A percentile compares a stretch with the other conserved stretches of the same genome.
Evolutionary conservation across 257 asterid species (phyloP).

Genomic region (Scutellaria baicalensis): DNA sequence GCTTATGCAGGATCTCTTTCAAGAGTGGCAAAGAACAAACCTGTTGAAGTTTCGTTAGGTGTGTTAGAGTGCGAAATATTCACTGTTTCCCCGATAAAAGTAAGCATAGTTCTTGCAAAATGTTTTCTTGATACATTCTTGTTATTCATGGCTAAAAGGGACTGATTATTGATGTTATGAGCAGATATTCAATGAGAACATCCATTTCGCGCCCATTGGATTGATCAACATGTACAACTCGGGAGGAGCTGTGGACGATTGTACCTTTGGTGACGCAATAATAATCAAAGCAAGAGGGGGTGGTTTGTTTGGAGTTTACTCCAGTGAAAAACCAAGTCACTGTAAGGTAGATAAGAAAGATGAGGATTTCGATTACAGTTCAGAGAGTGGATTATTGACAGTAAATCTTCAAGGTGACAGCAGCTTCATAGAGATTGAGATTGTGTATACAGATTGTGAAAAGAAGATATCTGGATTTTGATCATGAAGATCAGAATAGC

Average conservation of each 20-base stretch:
- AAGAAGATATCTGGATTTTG: no score
- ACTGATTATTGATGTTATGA: background rate
- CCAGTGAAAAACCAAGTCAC: constrained; percentile 41
- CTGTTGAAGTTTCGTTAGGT: constrained; percentile 30
- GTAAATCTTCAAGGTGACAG: constrained; percentile 36
- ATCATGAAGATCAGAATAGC: background rate
- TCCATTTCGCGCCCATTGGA: constrained; percentile 48
- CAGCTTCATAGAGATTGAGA: constrained; percentile 34
- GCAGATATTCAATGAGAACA: constrained; percentile 12
- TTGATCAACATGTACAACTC: constrained; percentile 52
- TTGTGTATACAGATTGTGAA: constrained; percentile 16
- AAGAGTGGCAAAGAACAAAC: constrained; percentile 24
- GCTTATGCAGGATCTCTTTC: constrained; percentile 32
- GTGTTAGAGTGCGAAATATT: constrained; percentile 44
- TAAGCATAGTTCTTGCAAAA: constrained; percentile 6
- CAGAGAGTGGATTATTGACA: constrained; percentile 43
- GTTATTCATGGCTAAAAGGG: background rate
- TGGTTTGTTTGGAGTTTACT: constrained; percentile 68
- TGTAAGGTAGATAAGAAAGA: constrained; percentile 40
- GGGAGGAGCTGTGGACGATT: constrained; percentile 45
- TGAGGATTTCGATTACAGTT: constrained; percentile 29
- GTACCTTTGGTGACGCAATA: constrained; percentile 13
- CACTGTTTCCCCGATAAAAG: constrained; percentile 49
- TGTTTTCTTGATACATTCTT: background rate
- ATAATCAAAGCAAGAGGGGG: constrained; percentile 39